phyloP scores from a whole-genome alignment of 345 rosid species.

The Bruguiera sexangula region DNA sequence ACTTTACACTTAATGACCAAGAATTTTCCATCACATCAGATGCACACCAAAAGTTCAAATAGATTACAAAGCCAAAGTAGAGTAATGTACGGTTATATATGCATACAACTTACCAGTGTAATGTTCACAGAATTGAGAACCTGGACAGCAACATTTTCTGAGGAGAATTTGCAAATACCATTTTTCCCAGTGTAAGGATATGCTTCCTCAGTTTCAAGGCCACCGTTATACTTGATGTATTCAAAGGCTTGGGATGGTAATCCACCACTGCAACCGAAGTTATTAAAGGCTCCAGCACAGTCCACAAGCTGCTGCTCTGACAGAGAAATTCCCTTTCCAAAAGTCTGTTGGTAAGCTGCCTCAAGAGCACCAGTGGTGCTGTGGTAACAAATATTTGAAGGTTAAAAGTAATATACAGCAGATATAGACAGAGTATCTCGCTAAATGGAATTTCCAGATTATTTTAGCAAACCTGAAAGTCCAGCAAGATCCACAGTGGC shows the following conservation, averaged over 20 bases:
- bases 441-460: neutral
- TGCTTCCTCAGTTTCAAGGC: conserved; percentile 88
- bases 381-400: conserved; percentile 5
- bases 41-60: too few species aligned
- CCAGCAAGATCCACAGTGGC: conserved; percentile 99
- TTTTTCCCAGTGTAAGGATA: conserved; percentile 72
- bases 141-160: conserved; percentile 69
- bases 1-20: too few species aligned
- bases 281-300: conserved; percentile 86
- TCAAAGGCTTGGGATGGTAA: conserved; percentile 98
- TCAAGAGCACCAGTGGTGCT: conserved; percentile 98
- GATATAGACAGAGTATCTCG: neutral
- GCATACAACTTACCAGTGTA: conserved; percentile 54
- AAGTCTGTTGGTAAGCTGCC: conserved; percentile 95
- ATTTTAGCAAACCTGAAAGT: conserved; percentile 70
- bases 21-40: too few species aligned
- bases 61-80: too few species aligned
- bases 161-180: conserved; percentile 68
- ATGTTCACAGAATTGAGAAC: conserved; percentile 75
- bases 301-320: conserved; percentile 99
- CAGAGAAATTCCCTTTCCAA: conserved; percentile 70
- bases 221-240: conserved; percentile 86
- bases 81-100: too few species aligned
- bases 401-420: neutral
- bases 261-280: conserved; percentile 89